These are phyloP conservation scores for Sphagnum fallax DNA, from an alignment of 228 moss, liverwort and hornwort genomes.

Conservation along the genomic window DNA sequence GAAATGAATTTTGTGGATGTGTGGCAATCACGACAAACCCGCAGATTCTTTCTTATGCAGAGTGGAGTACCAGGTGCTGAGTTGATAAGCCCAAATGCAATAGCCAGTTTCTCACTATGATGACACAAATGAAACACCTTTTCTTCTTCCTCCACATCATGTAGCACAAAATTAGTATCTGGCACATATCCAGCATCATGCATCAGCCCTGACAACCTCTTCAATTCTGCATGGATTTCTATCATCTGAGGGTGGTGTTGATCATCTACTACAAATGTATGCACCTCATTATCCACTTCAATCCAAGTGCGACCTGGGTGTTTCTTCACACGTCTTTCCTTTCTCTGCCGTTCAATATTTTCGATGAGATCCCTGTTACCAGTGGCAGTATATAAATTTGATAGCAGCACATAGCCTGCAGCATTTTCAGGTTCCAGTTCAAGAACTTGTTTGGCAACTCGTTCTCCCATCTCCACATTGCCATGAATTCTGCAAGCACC, in stretches of 20 bases:
- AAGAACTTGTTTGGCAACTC: background rate
- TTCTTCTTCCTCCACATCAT: conserved; percentile 1
- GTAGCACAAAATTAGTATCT: conserved; percentile 2
- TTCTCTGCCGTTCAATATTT: conserved; percentile 5
- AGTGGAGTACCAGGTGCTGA: conserved; percentile 5
- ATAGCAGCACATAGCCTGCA: conserved; percentile 9
- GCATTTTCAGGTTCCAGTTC: conserved; percentile 1
- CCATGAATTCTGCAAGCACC: conserved; percentile 8
- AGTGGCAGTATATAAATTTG: conserved; percentile 4
- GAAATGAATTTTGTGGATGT: conserved; percentile 10
- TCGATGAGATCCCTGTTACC: conserved; percentile 3
- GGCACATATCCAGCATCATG: conserved; percentile 7
- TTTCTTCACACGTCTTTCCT: conserved; percentile 4
- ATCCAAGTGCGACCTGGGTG: conserved; percentile 9
- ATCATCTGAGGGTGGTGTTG: conserved; percentile 4
- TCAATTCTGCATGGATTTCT: conserved; percentile 1
- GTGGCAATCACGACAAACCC: conserved; percentile 9
- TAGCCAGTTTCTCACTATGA: conserved; percentile 9
- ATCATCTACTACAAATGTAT: conserved; percentile 5
- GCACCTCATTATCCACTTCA: conserved; percentile 4
- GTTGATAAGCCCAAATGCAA: conserved; percentile 6
- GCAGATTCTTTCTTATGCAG: conserved; percentile 6
- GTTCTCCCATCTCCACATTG: conserved; percentile 6
- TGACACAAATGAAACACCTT: background rate
- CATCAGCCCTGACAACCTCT: background rate